Conservation (phyloP, 352 stramenopile species). For the Pythium sukuiense region DNA sequence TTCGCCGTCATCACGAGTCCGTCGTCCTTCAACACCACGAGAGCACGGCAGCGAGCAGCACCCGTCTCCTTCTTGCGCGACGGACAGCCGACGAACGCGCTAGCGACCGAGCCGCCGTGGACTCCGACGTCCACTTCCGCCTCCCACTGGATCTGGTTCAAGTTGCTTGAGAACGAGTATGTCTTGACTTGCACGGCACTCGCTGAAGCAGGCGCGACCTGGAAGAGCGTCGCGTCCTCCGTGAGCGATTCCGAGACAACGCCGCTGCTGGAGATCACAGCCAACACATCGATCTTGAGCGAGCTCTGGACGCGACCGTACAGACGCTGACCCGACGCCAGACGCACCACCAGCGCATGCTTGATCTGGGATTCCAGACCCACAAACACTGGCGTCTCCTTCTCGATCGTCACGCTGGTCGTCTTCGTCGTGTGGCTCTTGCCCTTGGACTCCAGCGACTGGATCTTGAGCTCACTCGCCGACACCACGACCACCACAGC, state of each 20-base stretch:
- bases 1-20: slow-evolving; percentile 71
- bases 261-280: slow-evolving; percentile 42
- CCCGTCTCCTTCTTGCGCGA: slow-evolving; percentile 55
- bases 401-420: slow-evolving; percentile 3
- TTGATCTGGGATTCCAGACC: slow-evolving; percentile 43
- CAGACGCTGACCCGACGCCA: slow-evolving; percentile 59
- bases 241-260: slow-evolving; percentile 54
- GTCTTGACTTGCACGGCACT: slow-evolving; percentile 43
- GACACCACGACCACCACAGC: slow-evolving; percentile 34
- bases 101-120: slow-evolving; percentile 51
- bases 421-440: slow-evolving; percentile 17
- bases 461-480: slow-evolving; percentile 34
- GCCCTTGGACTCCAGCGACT: slow-evolving; percentile 37
- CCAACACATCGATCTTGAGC: slow-evolving; percentile 39
- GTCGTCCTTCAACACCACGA: slow-evolving; percentile 75
- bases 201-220: slow-evolving; percentile 30
- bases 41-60: slow-evolving; percentile 43
- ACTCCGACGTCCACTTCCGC: slow-evolving; percentile 46
- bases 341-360: slow-evolving; percentile 46
- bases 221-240: slow-evolving; percentile 58
- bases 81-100: slow-evolving; percentile 56
- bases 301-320: slow-evolving; percentile 49
- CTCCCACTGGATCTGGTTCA: slow-evolving; percentile 40
- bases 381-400: slow-evolving; percentile 32
- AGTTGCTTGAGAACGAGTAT: slow-evolving; percentile 37